A percentile compares a stretch with the other conserved stretches of the same genome.
Evolutionary conservation across 352 stramenopile genomes (phyloP).

Genomic region (Pythium dissimile): DNA sequence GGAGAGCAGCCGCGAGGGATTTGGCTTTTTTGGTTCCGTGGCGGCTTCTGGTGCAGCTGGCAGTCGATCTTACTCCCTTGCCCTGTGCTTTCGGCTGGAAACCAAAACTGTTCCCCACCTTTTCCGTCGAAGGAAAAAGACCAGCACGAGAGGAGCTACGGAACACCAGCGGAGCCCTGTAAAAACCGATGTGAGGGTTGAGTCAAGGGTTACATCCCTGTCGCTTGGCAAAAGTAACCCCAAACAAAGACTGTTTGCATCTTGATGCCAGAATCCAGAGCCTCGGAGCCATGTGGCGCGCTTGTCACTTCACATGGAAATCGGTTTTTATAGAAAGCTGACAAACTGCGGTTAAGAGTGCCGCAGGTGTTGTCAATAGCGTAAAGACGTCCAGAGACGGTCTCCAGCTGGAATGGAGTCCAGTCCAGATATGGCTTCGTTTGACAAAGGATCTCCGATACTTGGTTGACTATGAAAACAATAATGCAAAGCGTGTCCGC

Average conservation of each 20-base stretch:
- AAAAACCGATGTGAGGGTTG: slow-evolving; percentile 10
- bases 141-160: background rate
- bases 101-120: slow-evolving; percentile 28
- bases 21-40: slow-evolving; percentile 1
- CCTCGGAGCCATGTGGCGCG: slow-evolving; percentile 4
- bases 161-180: background rate
- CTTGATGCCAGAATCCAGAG: background rate
- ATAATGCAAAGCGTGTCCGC: too few relatives aligned
- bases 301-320: slow-evolving; percentile 8
- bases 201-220: background rate
- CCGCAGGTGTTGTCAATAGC: background rate
- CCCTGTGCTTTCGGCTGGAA: slow-evolving; percentile 1
- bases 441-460: too few relatives aligned
- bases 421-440: too few relatives aligned
- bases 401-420: background rate
- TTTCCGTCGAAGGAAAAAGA: slow-evolving; percentile 26
- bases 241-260: slow-evolving; percentile 1
- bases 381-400: background rate
- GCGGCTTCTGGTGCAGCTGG: background rate
- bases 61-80: slow-evolving; percentile 21
- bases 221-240: slow-evolving; percentile 1
- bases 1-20: background rate
- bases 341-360: background rate
- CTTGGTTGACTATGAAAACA: too few relatives aligned
- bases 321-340: slow-evolving; percentile 8